A percentile compares a stretch with the other conserved stretches of the same genome.
Conservation (phyloP, 2,329 filamentous ascomycete species). For the Cadophora luteo-olivacea region DNA sequence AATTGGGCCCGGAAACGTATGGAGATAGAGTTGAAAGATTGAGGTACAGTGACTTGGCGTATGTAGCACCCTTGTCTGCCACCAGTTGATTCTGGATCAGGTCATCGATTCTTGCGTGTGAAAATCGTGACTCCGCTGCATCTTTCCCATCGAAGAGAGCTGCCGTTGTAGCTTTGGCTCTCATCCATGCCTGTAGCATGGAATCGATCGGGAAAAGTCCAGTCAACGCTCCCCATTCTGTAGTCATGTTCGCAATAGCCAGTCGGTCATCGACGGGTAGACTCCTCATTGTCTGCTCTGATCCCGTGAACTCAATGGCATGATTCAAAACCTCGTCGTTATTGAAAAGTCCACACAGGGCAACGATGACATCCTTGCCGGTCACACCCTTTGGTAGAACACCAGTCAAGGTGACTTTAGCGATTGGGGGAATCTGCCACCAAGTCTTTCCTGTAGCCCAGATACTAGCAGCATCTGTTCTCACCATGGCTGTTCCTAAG, state of each 20-base stretch:
- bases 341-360: constrained; percentile 85
- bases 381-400: constrained; percentile 79
- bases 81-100: constrained; percentile 69
- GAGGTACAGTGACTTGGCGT: constrained; percentile 83
- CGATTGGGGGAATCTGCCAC: constrained; percentile 88
- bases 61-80: constrained; percentile 79
- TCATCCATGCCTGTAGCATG: constrained; percentile 74
- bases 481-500: constrained; percentile 80
- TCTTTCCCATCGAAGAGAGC: constrained; percentile 62
- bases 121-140: constrained; percentile 63
- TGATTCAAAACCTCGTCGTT: constrained; percentile 91
- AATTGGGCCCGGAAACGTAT: constrained; percentile 87
- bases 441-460: constrained; percentile 85
- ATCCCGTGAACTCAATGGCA: constrained; percentile 85
- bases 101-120: constrained; percentile 75
- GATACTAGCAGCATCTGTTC: constrained; percentile 86
- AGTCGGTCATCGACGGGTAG: constrained; percentile 76
- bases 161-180: constrained; percentile 75
- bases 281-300: constrained; percentile 75
- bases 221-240: constrained; percentile 77
- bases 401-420: constrained; percentile 79
- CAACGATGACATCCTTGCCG: constrained; percentile 93
- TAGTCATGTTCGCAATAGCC: constrained; percentile 81
- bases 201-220: constrained; percentile 83
- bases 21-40: constrained; percentile 85